These are phyloP conservation scores for Penicillium verrucosum DNA, from an alignment of 2,329 filamentous ascomycete species.

Conservation along the genomic window DNA sequence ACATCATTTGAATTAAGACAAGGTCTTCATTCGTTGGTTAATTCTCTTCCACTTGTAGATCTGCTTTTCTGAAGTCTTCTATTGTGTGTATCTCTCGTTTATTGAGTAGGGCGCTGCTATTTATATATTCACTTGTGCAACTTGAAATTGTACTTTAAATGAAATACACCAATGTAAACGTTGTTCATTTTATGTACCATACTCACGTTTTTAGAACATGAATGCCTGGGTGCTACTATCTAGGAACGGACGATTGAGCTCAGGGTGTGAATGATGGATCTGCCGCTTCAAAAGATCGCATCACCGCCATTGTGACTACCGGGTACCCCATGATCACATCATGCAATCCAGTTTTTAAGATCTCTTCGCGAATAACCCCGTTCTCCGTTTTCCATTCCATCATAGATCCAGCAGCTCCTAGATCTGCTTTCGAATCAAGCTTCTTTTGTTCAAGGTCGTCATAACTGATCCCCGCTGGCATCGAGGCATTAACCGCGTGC, in stretches of 20 bases:
- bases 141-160: too few relatives aligned
- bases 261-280: slow-evolving; percentile 11
- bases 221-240: not conserved
- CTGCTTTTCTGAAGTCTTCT: fast-evolving
- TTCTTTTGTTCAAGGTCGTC: slow-evolving; percentile 50
- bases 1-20: not conserved
- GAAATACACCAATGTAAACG: too few relatives aligned
- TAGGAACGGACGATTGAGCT: not conserved
- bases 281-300: slow-evolving; percentile 45
- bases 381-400: slow-evolving; percentile 48
- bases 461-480: slow-evolving; percentile 35
- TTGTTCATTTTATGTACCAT: too few relatives aligned
- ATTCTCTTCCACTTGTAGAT: not conserved
- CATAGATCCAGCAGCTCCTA: slow-evolving; percentile 51
- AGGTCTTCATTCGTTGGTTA: not conserved
- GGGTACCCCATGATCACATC: slow-evolving; percentile 59
- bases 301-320: slow-evolving; percentile 51
- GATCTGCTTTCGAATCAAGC: slow-evolving; percentile 32
- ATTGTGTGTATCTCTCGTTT: not conserved
- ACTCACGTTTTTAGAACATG: not conserved
- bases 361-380: slow-evolving; percentile 54
- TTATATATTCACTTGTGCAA: not conserved
- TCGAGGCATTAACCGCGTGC: slow-evolving; percentile 54
- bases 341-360: slow-evolving; percentile 56
- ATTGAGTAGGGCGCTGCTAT: not conserved